Conservation (phyloP, 768 basidiomycete species). For the Dentipellis fragilis region DNA sequence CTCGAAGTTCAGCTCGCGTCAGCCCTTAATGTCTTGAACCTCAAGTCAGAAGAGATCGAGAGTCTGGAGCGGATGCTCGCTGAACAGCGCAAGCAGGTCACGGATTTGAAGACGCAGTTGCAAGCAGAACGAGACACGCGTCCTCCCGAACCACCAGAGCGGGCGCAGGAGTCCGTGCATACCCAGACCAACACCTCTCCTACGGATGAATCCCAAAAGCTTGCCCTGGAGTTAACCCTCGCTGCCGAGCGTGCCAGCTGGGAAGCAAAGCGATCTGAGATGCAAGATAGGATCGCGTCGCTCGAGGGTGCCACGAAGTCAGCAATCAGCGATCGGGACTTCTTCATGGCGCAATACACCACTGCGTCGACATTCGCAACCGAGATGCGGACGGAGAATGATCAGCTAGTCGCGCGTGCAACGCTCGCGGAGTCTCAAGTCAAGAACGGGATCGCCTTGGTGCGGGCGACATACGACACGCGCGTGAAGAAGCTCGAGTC, state of each 20-base stretch:
- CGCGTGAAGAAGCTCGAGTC: constrained; percentile 11
- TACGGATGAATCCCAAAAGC: not conserved
- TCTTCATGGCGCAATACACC: constrained; percentile 11
- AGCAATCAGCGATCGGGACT: constrained; percentile 7
- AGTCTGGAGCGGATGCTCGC: constrained; percentile 6
- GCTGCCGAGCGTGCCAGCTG: constrained; percentile 5
- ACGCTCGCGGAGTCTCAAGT: constrained; percentile 12
- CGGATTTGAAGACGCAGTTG: not conserved
- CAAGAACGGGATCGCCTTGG: constrained; percentile 8
- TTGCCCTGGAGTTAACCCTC: not conserved
- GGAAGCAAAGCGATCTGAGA: constrained; percentile 2
- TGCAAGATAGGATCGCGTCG: not conserved
- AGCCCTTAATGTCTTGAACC: constrained; percentile 9
- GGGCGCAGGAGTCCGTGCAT: not conserved
- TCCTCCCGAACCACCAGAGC: not conserved
- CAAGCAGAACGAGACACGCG: not conserved
- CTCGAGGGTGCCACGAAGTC: constrained; percentile 3
- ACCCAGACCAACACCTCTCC: constrained; percentile 5
- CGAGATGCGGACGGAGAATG: constrained; percentile 10
- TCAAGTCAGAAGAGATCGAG: constrained; percentile 10
- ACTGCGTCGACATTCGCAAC: constrained; percentile 9
- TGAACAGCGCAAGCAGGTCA: not conserved
- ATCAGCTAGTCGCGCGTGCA: constrained; percentile 10
- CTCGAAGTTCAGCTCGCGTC: constrained; percentile 4
- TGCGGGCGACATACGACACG: constrained; percentile 10